phyloP scores from a whole-genome alignment of 176 grass and related monocot genomes.

The Rhipidocladum racemiflorum region DNA sequence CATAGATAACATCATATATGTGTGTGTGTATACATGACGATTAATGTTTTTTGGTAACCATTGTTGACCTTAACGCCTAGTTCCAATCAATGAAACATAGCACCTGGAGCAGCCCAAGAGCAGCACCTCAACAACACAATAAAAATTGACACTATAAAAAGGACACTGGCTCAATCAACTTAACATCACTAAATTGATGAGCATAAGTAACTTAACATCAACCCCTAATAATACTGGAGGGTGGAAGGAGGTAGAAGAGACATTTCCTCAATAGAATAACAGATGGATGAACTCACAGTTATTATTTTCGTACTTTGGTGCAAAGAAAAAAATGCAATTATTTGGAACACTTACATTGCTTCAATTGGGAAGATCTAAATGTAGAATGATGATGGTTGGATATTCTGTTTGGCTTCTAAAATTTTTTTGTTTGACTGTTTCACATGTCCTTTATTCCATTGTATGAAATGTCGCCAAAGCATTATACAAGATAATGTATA shows the following conservation, averaged over 20 bases:
- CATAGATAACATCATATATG: no score
- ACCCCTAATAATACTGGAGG: no score
- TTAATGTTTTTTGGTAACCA: no score
- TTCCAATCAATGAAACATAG: no score
- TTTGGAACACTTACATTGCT: not conserved
- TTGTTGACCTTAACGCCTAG: no score
- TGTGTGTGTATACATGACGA: no score
- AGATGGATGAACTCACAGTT: not conserved
- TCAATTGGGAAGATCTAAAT: not conserved
- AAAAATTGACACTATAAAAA: no score
- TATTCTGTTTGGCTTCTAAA: conserved; percentile 1
- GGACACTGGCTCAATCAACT: no score
- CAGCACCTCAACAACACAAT: no score
- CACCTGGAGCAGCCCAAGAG: no score
- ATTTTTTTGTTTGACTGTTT: not conserved
- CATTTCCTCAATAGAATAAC: conserved; percentile 50
- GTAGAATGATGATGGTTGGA: not conserved
- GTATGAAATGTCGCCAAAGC: not conserved
- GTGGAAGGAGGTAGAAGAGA: conserved; percentile 89
- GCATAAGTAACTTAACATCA: no score
- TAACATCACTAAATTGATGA: no score
- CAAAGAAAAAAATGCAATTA: not conserved
- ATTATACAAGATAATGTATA: not conserved
- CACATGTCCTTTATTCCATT: not conserved
- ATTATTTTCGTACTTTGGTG: not conserved